Evolutionary conservation across 31 red algal genomes (phyloP).

Genomic region (Porphyra umbilicalis): DNA sequence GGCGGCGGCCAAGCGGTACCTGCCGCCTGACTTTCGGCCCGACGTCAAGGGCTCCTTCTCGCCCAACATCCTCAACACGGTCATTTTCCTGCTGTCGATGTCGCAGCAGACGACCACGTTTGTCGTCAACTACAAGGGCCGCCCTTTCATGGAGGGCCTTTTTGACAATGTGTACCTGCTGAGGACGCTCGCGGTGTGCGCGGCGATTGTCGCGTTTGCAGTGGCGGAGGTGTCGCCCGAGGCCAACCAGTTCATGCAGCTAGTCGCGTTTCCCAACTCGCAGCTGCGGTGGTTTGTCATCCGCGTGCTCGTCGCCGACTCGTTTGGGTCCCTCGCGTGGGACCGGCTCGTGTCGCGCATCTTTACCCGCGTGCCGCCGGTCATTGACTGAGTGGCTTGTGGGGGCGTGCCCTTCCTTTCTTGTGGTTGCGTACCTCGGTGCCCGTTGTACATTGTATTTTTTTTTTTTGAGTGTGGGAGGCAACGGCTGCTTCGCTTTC

Average conservation of each 20-base stretch:
- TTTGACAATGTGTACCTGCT: conserved; percentile 63
- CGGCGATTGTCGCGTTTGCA: conserved; percentile 38
- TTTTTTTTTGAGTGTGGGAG: too few species aligned
- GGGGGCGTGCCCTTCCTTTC: too few species aligned
- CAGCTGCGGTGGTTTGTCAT: not conserved
- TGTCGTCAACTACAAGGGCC: conserved; percentile 90
- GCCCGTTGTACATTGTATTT: too few species aligned
- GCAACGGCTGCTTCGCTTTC: too few species aligned
- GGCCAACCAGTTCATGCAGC: conserved; percentile 36
- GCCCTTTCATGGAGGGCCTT: conserved; percentile 92
- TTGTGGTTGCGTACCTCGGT: too few species aligned
- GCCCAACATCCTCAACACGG: conserved; percentile 88
- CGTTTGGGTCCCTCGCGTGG: not conserved
- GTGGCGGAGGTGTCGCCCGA: conserved; percentile 52
- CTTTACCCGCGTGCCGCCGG: not conserved
- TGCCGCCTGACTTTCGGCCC: conserved; percentile 37
- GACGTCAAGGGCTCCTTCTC: conserved; percentile 67
- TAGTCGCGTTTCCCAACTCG: conserved; percentile 15
- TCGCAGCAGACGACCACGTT: conserved; percentile 77
- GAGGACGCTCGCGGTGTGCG: conserved; percentile 25
- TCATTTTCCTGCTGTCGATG: conserved; percentile 83
- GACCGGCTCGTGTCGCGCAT: not conserved
- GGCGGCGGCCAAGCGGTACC: conserved; percentile 46
- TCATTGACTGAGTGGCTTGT: not conserved
- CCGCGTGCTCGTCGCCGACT: not conserved